phyloP scores from a whole-genome alignment of 495 filamentous ascomycete genomes.

The Annulohypoxylon maeteangense region DNA sequence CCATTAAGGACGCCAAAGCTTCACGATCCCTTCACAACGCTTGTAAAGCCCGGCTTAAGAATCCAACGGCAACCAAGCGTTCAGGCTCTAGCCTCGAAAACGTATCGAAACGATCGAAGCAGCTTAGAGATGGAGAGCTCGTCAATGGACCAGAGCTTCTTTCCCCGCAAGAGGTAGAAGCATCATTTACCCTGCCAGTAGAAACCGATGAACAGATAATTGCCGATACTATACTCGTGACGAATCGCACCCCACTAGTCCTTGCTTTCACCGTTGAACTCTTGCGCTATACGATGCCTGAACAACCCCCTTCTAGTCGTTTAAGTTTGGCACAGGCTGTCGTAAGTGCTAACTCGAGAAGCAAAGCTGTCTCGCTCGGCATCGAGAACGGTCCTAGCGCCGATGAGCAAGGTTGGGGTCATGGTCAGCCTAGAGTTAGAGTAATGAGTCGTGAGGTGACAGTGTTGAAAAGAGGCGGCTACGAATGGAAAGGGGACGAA shows the following conservation, averaged over 20 bases:
- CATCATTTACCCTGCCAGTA: constrained; percentile 70
- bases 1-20: constrained; percentile 75
- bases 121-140: constrained; percentile 41
- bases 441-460: constrained; percentile 77
- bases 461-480: constrained; percentile 80
- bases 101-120: constrained; percentile 58
- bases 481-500: constrained; percentile 68
- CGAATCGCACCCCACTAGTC: constrained; percentile 83
- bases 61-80: constrained; percentile 53
- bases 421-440: constrained; percentile 75
- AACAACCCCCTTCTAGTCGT: constrained; percentile 82
- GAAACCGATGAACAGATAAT: constrained; percentile 68
- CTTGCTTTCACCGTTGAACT: constrained; percentile 81
- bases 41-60: constrained; percentile 71
- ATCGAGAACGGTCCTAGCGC: constrained; percentile 72
- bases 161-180: constrained; percentile 72
- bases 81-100: constrained; percentile 41
- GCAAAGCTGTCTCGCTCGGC: constrained; percentile 78
- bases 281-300: constrained; percentile 81
- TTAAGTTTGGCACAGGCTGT: constrained; percentile 82
- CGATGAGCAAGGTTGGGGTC: constrained; percentile 77
- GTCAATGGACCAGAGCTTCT: constrained; percentile 51
- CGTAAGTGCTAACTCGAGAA: constrained; percentile 78
- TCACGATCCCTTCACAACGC: constrained; percentile 74
- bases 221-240: constrained; percentile 66